phyloP scores from a whole-genome alignment of 1,139 yeast genomes.

The Meyerozyma carpophila region DNA sequence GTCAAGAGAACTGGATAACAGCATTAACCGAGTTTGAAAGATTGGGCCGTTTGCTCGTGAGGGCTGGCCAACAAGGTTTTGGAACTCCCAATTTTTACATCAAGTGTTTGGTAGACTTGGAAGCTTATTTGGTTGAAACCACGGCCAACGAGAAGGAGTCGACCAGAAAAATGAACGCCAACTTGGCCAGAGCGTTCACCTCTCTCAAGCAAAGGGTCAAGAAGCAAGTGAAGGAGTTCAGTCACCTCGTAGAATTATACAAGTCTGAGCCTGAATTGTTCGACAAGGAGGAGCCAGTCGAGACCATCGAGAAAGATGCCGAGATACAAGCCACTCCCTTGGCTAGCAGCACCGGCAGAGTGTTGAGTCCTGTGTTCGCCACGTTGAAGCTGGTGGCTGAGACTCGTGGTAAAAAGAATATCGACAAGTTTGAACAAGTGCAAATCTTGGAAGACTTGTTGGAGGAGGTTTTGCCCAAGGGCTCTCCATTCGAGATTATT shows the following conservation, averaged over 20 bases:
- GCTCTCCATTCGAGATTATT: slow-evolving; percentile 66
- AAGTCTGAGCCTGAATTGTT: slow-evolving; percentile 70
- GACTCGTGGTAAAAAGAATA: slow-evolving; percentile 92
- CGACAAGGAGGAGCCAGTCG: slow-evolving; percentile 47
- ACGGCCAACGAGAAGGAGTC: slow-evolving; percentile 52
- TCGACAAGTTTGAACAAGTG: slow-evolving; percentile 79
- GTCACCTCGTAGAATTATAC: slow-evolving; percentile 52
- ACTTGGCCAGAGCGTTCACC: slow-evolving; percentile 82
- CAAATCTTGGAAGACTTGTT: slow-evolving; percentile 62
- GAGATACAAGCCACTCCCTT: slow-evolving; percentile 6
- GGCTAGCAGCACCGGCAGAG: slow-evolving; percentile 13
- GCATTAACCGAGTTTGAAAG: slow-evolving; percentile 77
- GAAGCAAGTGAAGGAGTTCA: slow-evolving; percentile 70
- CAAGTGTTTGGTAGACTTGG: slow-evolving; percentile 65
- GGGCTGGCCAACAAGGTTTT: slow-evolving; percentile 70
- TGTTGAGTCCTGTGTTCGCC: slow-evolving; percentile 55
- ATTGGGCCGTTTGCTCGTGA: slow-evolving; percentile 59
- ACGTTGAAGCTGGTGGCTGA: slow-evolving; percentile 75
- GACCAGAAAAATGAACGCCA: slow-evolving; percentile 73
- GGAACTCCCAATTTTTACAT: slow-evolving; percentile 69
- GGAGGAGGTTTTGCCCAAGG: slow-evolving; percentile 30
- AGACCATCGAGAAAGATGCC: slow-evolving; percentile 5
- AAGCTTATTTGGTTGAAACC: slow-evolving; percentile 58
- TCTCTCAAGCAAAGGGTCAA: slow-evolving; percentile 84
- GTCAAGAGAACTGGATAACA: slow-evolving; percentile 74